phyloP scores from a whole-genome alignment of 768 basidiomycete genomes.

The Mycena pura region DNA sequence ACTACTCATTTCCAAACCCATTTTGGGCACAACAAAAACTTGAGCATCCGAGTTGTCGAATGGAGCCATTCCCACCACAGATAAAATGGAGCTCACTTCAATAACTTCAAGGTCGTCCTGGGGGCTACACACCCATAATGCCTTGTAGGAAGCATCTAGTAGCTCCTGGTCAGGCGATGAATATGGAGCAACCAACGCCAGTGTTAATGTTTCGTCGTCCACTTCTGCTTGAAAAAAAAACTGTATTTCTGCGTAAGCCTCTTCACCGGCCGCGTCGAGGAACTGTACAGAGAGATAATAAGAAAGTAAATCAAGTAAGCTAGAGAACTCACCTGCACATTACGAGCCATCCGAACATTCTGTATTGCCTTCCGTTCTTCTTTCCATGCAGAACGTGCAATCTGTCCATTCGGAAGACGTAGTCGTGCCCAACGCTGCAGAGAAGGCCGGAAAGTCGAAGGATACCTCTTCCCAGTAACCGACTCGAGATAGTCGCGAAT shows the following conservation, averaged over 20 bases:
- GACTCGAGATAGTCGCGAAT: background rate
- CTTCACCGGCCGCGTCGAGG: background rate
- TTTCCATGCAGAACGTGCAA: constrained; percentile 25
- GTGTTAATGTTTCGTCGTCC: constrained; percentile 13
- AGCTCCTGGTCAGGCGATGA: constrained; percentile 7
- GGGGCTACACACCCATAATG: background rate
- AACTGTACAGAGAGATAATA: background rate
- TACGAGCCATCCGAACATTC: constrained; percentile 16
- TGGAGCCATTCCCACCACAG: constrained; percentile 25
- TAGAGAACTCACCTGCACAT: constrained; percentile 1
- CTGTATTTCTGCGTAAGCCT: constrained; percentile 18
- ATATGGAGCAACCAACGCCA: constrained; percentile 17
- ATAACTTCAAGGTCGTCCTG: constrained; percentile 2
- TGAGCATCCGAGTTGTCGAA: constrained; percentile 1
- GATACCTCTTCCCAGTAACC: background rate
- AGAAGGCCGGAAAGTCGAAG: background rate
- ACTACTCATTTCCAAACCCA: constrained; percentile 5
- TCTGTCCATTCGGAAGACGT: constrained; percentile 31
- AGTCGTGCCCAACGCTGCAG: constrained; percentile 26
- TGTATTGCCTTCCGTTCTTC: constrained; percentile 18
- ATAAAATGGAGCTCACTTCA: constrained; percentile 16
- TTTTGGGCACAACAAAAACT: constrained; percentile 8
- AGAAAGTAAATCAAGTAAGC: background rate
- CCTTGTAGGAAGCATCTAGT: constrained; percentile 8
- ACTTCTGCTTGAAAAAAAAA: constrained; percentile 25